Conservation (phyloP, 768 basidiomycete genomes). For the Infundibulicybe gibba region DNA sequence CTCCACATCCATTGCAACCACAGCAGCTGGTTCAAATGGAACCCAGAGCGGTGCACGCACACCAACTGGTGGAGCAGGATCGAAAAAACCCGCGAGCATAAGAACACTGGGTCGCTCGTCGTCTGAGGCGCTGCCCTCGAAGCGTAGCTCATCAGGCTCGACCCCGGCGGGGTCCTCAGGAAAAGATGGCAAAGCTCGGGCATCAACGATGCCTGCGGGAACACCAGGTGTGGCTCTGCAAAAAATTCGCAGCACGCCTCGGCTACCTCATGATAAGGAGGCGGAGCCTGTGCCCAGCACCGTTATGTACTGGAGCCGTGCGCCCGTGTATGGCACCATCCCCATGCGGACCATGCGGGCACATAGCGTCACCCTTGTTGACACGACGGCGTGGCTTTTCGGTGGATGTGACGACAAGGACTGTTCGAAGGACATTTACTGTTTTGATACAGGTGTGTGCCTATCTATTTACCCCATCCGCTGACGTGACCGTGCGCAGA, state of each 20-base stretch:
- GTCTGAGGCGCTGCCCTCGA: slow-evolving; percentile 9
- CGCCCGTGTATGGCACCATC: slow-evolving; percentile 70
- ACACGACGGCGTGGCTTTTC: slow-evolving; percentile 81
- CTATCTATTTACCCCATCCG: neutral
- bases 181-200: slow-evolving; percentile 15
- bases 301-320: slow-evolving; percentile 82
- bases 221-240: slow-evolving; percentile 15
- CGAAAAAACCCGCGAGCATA: slow-evolving; percentile 25
- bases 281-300: slow-evolving; percentile 63
- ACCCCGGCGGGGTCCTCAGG: slow-evolving; percentile 9
- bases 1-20: slow-evolving; percentile 9
- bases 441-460: slow-evolving; percentile 74
- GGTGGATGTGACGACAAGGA: slow-evolving; percentile 86
- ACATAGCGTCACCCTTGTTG: slow-evolving; percentile 82
- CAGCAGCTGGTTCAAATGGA: slow-evolving; percentile 4
- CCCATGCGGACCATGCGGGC: slow-evolving; percentile 73
- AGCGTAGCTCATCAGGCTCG: slow-evolving; percentile 14
- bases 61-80: slow-evolving; percentile 1
- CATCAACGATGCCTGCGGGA: slow-evolving; percentile 1
- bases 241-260: slow-evolving; percentile 46
- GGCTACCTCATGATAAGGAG: slow-evolving; percentile 58
- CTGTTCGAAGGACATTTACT: slow-evolving; percentile 73
- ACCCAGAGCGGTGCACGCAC: slow-evolving; percentile 9
- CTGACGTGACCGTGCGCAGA: slow-evolving; percentile 36
- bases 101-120: slow-evolving; percentile 27